Percentiles rank a stretch among this genome's conserved stretches.
Evolutionary conservation across 1,284 basidiomycete genomes (phyloP).

Genomic region (Kalmanozyma brasiliensis): DNA sequence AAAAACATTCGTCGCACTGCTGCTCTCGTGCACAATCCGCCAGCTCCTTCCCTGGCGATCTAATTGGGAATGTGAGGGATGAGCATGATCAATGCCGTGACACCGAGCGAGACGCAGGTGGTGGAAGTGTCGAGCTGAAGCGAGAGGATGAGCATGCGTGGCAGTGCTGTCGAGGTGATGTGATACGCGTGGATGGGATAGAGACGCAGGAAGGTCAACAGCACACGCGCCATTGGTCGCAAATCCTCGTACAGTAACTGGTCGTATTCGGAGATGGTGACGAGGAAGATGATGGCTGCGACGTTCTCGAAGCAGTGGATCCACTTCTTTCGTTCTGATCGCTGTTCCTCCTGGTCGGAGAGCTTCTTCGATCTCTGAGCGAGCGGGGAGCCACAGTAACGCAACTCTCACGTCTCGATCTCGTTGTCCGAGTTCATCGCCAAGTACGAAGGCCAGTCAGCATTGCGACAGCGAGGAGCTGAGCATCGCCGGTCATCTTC

Average conservation of each 20-base stretch:
- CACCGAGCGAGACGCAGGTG: conserved; percentile 55
- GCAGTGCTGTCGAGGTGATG: conserved; percentile 61
- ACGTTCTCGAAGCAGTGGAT: too few relatives aligned
- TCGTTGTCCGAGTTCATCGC: conserved; percentile 83
- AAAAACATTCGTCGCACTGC: too few relatives aligned
- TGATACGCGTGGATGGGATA: conserved; percentile 62
- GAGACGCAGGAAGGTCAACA: conserved; percentile 60
- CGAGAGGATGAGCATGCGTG: conserved; percentile 49
- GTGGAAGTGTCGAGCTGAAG: conserved; percentile 60
- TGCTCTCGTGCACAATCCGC: conserved; percentile 56
- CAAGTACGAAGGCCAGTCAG: conserved; percentile 74
- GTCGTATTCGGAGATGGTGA: too few relatives aligned
- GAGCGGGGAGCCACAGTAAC: too few relatives aligned
- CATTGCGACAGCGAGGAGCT: conserved; percentile 68
- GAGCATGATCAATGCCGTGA: conserved; percentile 62
- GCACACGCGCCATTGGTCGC: too few relatives aligned
- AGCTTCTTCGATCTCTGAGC: too few relatives aligned
- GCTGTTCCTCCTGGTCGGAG: too few relatives aligned
- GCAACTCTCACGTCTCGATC: too few relatives aligned
- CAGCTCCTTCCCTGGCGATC: conserved; percentile 59
- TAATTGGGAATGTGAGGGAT: conserved; percentile 65
- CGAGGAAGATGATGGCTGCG: too few relatives aligned
- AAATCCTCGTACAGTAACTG: too few relatives aligned
- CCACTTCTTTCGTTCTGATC: too few relatives aligned
- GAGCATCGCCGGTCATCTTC: conserved; percentile 86